Base-by-base conservation (phyloP, 371 early-diverging fungal genomes). In the Apophysomyces elegans region DNA sequence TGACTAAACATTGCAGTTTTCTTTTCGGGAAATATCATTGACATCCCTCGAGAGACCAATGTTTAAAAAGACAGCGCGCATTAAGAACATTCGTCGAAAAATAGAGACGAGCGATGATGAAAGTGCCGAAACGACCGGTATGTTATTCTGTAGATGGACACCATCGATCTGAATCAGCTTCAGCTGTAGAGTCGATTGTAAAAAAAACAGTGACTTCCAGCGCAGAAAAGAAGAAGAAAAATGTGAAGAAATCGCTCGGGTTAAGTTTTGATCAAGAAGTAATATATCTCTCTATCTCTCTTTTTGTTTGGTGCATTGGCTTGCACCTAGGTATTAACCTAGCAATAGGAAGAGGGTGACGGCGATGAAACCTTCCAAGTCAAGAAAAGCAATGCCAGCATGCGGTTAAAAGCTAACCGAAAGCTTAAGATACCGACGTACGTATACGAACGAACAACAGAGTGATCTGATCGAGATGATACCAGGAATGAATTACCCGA, bases 71-170 rank as follows among this genome's bases (percentile, higher is more conserved):
- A 21, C 75, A 14, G 66, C 65, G 37, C 78, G 79, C 8, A 41
- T 75, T 2, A 83, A 79, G 39, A 78, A 79, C 57, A 76, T 79
- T 36, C 75, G 80, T 32, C 65, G 83, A 62, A 79, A 78, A 39
- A 66, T 79, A 5, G 75, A 75, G 16, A 72, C 70, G 0, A 64
- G 70, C 14, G 80, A 75, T 32, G 74, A 78, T 58, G 83, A 72
- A 59, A 41, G 41, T 41, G 62, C 59, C 37, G 32, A 60, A 50
- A 37, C 9, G 7, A 18, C 16, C 16, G 32, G 37, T 38, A 44
- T 36, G 54, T 16, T 5, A 21, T 5, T 13, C 14, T 14, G 36
- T 50, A n/a, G 37, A 59, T 26, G 11, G 35, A 11, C 26, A 14
- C 12, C 47, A 35, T 9, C 35, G 37, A 58, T 47, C 59, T 65